phyloP scores from a whole-genome alignment of 2,329 filamentous ascomycete species.

The Neodidymelliopsis sp. region DNA sequence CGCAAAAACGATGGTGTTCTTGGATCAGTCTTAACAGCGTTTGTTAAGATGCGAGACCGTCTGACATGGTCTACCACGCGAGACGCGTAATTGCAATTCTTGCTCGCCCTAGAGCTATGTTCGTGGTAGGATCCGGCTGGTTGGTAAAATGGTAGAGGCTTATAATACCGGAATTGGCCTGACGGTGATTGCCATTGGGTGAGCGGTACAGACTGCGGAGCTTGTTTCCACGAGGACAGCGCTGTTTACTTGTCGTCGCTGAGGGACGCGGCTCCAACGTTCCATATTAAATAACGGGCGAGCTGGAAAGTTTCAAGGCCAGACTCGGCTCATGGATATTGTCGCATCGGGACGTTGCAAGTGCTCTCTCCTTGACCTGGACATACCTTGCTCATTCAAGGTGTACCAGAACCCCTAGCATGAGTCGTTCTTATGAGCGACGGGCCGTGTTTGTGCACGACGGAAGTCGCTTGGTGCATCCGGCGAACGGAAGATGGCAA shows the following conservation, averaged over 20 bases:
- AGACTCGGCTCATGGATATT: constrained; percentile 3
- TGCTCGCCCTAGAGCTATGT: constrained; percentile 4
- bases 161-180: neutral
- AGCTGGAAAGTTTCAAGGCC: neutral
- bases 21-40: neutral
- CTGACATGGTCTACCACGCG: neutral
- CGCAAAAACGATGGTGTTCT: too few relatives aligned
- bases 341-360: constrained; percentile 29
- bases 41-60: neutral
- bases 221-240: neutral
- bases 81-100: constrained; percentile 1
- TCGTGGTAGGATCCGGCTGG: neutral
- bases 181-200: constrained; percentile 1
- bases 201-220: neutral
- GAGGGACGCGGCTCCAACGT: neutral
- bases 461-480: constrained; percentile 7
- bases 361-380: neutral
- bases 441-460: constrained; percentile 11
- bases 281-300: constrained; percentile 9
- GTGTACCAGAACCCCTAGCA: neutral
- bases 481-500: constrained; percentile 5
- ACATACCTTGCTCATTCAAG: constrained; percentile 5
- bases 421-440: constrained; percentile 18
- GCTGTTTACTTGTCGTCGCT: neutral
- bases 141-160: neutral